These are phyloP conservation scores for Raffaelea deltoideospora DNA, from an alignment of 2,329 filamentous ascomycete genomes.

Conservation along the genomic window DNA sequence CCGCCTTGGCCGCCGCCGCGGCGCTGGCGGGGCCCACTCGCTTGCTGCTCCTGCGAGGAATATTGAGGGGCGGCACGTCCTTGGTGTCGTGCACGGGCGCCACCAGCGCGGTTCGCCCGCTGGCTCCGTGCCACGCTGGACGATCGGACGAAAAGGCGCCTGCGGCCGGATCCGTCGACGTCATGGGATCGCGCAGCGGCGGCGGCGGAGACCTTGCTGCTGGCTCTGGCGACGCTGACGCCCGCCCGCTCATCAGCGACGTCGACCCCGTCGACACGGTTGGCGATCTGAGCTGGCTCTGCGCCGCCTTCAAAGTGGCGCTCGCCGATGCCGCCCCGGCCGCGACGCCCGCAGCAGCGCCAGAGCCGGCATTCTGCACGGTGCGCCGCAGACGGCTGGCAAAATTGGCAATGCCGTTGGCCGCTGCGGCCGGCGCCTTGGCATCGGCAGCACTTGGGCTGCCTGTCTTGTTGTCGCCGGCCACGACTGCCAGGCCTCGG, in stretches of 20 bases:
- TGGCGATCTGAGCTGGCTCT: not conserved
- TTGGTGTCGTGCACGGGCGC: conserved; percentile 48
- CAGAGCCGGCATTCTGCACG: conserved; percentile 14
- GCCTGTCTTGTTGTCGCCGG: not conserved
- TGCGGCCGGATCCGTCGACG: conserved; percentile 17
- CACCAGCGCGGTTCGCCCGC: conserved; percentile 50
- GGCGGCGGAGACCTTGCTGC: not conserved
- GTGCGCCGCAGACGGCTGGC: conserved; percentile 29
- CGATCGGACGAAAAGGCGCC: conserved; percentile 22
- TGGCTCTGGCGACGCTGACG: too few species aligned
- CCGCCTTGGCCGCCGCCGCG: conserved; percentile 7
- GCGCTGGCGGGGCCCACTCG: conserved; percentile 15
- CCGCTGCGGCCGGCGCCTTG: conserved; percentile 7
- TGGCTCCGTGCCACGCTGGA: conserved; percentile 58
- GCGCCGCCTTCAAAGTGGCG: not conserved
- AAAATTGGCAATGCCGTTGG: conserved; percentile 21
- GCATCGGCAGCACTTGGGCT: not conserved
- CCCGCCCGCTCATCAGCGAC: too few species aligned
- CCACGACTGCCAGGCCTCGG: conserved; percentile 16
- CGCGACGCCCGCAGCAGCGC: conserved; percentile 1
- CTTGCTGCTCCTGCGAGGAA: conserved; percentile 36
- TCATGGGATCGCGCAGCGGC: not conserved
- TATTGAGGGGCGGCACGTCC: conserved; percentile 37
- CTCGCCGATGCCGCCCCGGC: not conserved
- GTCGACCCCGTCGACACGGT: not conserved